Conservation (phyloP, 345 rosid genomes). For the Clarkia xantiana region DNA sequence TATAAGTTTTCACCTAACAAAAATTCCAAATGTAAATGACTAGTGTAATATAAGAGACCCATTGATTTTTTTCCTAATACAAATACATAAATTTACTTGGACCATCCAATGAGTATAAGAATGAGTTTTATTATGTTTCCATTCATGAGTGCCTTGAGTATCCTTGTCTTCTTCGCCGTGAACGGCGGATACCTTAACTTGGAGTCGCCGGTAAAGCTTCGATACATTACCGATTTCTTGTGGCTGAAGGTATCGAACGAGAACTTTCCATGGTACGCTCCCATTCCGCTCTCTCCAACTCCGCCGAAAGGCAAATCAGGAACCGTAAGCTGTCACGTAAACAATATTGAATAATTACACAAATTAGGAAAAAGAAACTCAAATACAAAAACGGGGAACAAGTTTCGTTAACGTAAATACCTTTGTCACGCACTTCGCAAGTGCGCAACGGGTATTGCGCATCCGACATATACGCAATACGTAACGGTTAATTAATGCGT, state of each 20-base stretch:
- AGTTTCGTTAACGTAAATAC: too few species aligned
- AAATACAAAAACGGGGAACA: too few species aligned
- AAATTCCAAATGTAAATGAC: too few species aligned
- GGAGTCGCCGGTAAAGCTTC: slow-evolving; percentile 50
- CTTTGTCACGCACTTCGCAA: too few species aligned
- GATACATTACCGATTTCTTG: slow-evolving; percentile 56
- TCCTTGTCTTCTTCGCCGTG: slow-evolving; percentile 32
- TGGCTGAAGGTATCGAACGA: slow-evolving; percentile 90
- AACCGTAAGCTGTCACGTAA: slow-evolving; percentile 32
- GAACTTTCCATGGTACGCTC: slow-evolving; percentile 73
- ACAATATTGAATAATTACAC: too few species aligned
- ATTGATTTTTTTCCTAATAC: too few species aligned
- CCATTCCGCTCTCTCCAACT: slow-evolving; percentile 89
- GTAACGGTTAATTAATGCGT: too few species aligned
- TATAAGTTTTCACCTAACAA: too few species aligned
- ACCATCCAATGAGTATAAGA: slow-evolving; percentile 40
- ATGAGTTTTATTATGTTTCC: slow-evolving; percentile 33
- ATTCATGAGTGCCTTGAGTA: slow-evolving; percentile 37
- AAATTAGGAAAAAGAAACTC: too few species aligned
- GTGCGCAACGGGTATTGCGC: too few species aligned
- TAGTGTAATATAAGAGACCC: too few species aligned
- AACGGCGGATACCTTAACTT: slow-evolving; percentile 71
- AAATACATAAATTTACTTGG: slow-evolving; percentile 10
- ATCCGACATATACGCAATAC: too few species aligned
- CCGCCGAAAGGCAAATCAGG: slow-evolving; percentile 69